phyloP scores from a whole-genome alignment of 2,329 filamentous ascomycete genomes.

The Scedosporium apiospermum region DNA sequence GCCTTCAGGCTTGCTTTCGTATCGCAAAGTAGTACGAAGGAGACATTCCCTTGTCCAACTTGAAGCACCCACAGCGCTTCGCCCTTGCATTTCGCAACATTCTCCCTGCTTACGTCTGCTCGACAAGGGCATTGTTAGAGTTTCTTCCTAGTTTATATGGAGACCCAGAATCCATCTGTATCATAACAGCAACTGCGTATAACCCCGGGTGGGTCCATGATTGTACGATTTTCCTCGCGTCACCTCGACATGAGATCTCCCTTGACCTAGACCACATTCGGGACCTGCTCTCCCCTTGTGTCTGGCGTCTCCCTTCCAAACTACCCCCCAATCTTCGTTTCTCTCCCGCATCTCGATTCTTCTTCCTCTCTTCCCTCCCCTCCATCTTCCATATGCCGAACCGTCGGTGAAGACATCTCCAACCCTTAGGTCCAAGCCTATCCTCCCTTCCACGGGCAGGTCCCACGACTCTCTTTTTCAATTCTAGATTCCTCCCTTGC shows the following conservation, averaged over 20 bases:
- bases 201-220: slow-evolving; percentile 1
- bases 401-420: slow-evolving; percentile 1
- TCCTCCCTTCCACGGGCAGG: slow-evolving; percentile 4
- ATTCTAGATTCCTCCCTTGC: slow-evolving; percentile 1
- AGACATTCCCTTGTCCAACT: not conserved
- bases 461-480: slow-evolving; percentile 6
- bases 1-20: not conserved
- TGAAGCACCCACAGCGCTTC: not conserved
- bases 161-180: too few species aligned
- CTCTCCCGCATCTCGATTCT: not conserved
- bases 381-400: not conserved
- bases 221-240: slow-evolving; percentile 6
- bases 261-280: slow-evolving; percentile 1
- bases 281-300: not conserved
- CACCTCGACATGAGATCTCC: not conserved
- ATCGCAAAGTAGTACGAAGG: not conserved
- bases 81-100: not conserved
- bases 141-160: not conserved
- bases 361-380: not conserved
- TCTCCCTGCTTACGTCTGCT: not conserved
- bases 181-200: not conserved
- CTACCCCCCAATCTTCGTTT: not conserved
- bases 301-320: not conserved
- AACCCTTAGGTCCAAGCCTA: not conserved
- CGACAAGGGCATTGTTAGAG: not conserved